Evolutionary conservation across 2,329 filamentous ascomycete species (phyloP).

Genomic region (Plenodomus tracheiphilus): DNA sequence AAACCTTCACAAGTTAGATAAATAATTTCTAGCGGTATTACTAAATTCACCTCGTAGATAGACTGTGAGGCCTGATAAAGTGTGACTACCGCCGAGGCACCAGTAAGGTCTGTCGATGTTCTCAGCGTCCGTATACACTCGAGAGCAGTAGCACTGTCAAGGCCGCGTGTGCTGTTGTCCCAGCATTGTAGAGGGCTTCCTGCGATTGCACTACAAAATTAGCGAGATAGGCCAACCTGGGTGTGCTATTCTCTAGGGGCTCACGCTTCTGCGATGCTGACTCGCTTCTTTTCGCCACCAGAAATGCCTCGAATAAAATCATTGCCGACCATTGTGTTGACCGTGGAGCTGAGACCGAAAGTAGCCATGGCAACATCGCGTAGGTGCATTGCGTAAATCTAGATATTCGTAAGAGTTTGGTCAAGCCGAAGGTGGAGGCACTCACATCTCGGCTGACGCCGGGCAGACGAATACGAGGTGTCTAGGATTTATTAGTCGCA

Average conservation of each 20-base stretch:
- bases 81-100: constrained; percentile 44
- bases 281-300: constrained; percentile 62
- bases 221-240: not conserved
- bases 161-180: constrained; percentile 72
- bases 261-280: constrained; percentile 35
- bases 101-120: constrained; percentile 51
- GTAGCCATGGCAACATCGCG: constrained; percentile 68
- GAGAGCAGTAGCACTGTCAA: constrained; percentile 71
- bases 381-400: not conserved
- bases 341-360: constrained; percentile 55
- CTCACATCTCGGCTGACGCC: too few species aligned
- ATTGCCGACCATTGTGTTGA: constrained; percentile 69
- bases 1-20: not conserved
- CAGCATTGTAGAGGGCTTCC: constrained; percentile 64
- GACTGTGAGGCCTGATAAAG: constrained; percentile 56
- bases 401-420: too few species aligned
- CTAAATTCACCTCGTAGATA: constrained; percentile 46
- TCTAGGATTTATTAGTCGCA: too few species aligned
- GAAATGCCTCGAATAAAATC: constrained; percentile 72
- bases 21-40: too few species aligned
- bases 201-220: constrained; percentile 28
- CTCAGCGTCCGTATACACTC: constrained; percentile 63
- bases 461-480: too few species aligned
- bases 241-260: too few species aligned
- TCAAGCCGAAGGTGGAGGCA: too few species aligned